Percentiles rank a stretch among this genome's conserved stretches.
Conservation (phyloP, 306 rosid species). For the Hippophae tibetana region DNA sequence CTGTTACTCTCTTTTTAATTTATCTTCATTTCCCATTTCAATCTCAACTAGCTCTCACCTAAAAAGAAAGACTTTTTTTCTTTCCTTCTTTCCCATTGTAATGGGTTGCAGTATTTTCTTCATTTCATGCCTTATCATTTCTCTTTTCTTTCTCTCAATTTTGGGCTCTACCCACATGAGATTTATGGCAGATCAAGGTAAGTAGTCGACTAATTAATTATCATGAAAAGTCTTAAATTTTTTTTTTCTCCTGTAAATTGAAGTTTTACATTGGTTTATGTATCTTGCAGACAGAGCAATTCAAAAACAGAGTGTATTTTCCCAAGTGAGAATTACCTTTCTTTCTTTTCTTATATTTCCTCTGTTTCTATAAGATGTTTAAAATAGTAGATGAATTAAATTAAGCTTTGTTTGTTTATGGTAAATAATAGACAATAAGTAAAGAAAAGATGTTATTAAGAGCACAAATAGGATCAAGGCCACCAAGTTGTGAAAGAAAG, state of each 20-base stretch:
- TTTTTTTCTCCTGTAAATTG: neutral
- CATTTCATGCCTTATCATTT: neutral
- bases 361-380: too few relatives aligned
- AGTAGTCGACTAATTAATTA: neutral
- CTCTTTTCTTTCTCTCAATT: constrained; percentile 34
- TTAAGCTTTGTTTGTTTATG: neutral
- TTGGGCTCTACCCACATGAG: constrained; percentile 23
- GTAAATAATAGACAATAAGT: constrained; percentile 7
- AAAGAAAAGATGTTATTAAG: constrained; percentile 10
- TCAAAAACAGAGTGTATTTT: constrained; percentile 22
- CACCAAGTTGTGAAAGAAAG: constrained; percentile 55
- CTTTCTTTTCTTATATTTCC: too few relatives aligned
- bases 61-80: too few relatives aligned
- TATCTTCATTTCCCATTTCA: too few relatives aligned
- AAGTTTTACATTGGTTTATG: neutral
- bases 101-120: too few relatives aligned
- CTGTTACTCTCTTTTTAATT: too few relatives aligned
- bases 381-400: too few relatives aligned
- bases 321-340: constrained; percentile 17
- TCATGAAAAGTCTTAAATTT: too few relatives aligned
- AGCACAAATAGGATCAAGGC: constrained; percentile 56
- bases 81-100: too few relatives aligned
- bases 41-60: too few relatives aligned
- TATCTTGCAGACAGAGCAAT: constrained; percentile 40
- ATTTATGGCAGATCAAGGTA: constrained; percentile 57